Percentiles rank a stretch among this genome's conserved stretches.
Conservation (phyloP, 2,329 filamentous ascomycete genomes). For the Chaetomium strumarium region DNA sequence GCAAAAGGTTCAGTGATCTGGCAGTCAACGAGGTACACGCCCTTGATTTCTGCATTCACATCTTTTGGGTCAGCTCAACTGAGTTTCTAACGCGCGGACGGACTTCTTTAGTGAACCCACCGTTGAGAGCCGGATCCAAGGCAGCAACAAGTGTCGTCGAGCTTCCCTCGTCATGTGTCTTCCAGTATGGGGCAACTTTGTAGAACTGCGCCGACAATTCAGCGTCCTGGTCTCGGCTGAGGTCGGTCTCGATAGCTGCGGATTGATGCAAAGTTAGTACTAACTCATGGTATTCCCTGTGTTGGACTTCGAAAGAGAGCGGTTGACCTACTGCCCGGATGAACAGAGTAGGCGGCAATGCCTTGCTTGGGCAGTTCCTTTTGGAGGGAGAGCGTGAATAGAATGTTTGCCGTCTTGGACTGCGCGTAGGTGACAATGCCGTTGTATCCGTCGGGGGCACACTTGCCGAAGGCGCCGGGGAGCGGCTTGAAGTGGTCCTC, state of each 20-base stretch:
- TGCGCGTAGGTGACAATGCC: constrained; percentile 42
- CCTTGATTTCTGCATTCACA: constrained; percentile 19
- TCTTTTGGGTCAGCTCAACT: not conserved
- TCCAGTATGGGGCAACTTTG: constrained; percentile 30
- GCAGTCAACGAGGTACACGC: constrained; percentile 37
- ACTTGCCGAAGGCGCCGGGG: constrained; percentile 28
- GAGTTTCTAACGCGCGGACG: too few relatives aligned
- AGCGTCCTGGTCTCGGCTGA: constrained; percentile 32
- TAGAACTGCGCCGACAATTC: constrained; percentile 27
- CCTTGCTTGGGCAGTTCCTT: constrained; percentile 28
- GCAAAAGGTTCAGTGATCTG: constrained; percentile 30
- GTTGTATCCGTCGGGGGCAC: constrained; percentile 32
- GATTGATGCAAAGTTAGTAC: not conserved
- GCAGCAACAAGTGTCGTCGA: constrained; percentile 39
- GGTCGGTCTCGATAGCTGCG: constrained; percentile 31
- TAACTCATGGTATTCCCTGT: not conserved
- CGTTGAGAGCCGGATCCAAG: constrained; percentile 33
- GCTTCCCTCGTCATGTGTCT: constrained; percentile 33
- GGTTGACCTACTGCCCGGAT: constrained; percentile 35
- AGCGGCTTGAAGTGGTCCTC: constrained; percentile 29
- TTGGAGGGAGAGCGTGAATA: constrained; percentile 38
- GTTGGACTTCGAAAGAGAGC: not conserved
- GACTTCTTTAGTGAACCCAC: constrained; percentile 14
- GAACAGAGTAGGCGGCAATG: constrained; percentile 36
- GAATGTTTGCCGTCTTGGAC: constrained; percentile 47